Evolutionary conservation across 2,329 filamentous ascomycete genomes (phyloP).

Genomic region (Blastomyces parvus): DNA sequence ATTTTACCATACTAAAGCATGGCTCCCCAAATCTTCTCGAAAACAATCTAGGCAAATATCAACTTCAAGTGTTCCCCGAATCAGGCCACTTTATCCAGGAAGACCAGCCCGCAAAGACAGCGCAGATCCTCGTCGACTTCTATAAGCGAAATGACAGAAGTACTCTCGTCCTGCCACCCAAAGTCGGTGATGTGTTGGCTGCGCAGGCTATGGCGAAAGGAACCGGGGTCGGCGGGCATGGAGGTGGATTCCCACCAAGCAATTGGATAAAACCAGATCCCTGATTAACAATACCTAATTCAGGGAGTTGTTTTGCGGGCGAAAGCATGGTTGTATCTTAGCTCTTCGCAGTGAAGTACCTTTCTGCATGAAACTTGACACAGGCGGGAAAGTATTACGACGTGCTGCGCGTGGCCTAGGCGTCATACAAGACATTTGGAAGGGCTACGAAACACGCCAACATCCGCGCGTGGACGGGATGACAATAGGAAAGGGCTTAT

Average conservation of each 20-base stretch:
- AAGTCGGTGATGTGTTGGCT: constrained; percentile 63
- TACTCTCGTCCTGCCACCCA: constrained; percentile 76
- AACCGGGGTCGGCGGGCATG: constrained; percentile 11
- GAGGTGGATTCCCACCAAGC: constrained; percentile 2
- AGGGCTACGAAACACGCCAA: not conserved
- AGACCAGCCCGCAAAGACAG: constrained; percentile 84
- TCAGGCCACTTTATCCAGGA: constrained; percentile 97
- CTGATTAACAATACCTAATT: not conserved
- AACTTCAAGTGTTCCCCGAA: constrained; percentile 86
- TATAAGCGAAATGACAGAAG: constrained; percentile 83
- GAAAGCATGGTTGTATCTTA: not conserved
- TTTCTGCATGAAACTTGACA: not conserved
- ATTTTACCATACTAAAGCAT: not conserved
- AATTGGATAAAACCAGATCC: not conserved
- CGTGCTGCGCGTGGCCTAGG: not conserved
- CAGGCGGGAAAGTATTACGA: not conserved
- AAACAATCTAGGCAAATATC: constrained; percentile 61
- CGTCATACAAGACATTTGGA: not conserved
- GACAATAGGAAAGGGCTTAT: too few relatives aligned
- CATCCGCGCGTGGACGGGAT: not conserved
- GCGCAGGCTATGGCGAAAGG: constrained; percentile 34
- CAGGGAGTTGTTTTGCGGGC: not conserved
- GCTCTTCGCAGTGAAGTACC: too few relatives aligned
- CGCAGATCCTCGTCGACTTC: constrained; percentile 77
- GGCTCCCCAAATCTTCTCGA: not conserved